Evolutionary conservation across 169 alveolate genomes (phyloP).

Genomic region (Babesia caballi): DNA sequence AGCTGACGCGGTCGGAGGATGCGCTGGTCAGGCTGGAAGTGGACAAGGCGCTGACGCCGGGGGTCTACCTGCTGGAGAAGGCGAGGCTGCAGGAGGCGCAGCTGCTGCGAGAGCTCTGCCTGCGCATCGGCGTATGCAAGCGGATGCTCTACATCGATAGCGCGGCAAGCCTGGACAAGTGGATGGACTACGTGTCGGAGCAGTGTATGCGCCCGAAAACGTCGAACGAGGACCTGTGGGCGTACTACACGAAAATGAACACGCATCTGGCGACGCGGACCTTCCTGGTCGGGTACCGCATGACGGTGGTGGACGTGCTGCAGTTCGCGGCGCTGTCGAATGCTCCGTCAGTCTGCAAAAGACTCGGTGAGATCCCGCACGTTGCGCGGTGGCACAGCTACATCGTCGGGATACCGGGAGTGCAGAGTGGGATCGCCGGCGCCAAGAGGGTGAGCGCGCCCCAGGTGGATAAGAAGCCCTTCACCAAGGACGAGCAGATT

Average conservation of each 20-base stretch:
- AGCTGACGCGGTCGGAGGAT: background rate
- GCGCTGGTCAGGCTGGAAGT: conserved; percentile 6
- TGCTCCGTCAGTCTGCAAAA: background rate
- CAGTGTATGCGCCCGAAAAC: background rate
- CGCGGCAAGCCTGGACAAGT: conserved; percentile 23
- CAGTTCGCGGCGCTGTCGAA: conserved; percentile 22
- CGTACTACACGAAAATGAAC: conserved; percentile 48
- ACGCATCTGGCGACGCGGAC: conserved; percentile 44
- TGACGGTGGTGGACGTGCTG: conserved; percentile 43
- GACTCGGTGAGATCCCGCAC: conserved; percentile 23
- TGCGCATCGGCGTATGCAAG: conserved; percentile 22
- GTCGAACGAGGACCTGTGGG: conserved; percentile 2
- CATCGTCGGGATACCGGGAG: conserved; percentile 43
- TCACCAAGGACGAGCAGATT: conserved; percentile 54
- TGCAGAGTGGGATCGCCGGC: background rate
- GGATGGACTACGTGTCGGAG: conserved; percentile 1
- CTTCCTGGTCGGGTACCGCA: conserved; percentile 55
- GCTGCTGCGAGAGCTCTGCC: conserved; percentile 31
- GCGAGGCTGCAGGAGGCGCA: conserved; percentile 24
- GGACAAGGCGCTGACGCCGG: conserved; percentile 23
- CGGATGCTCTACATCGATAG: conserved; percentile 44
- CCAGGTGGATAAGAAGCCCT: conserved; percentile 42
- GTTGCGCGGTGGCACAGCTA: conserved; percentile 51
- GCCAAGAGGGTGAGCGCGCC: background rate
- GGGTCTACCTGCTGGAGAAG: conserved; percentile 30